Evolutionary conservation across 2,329 filamentous ascomycete genomes (phyloP), one percentile per base, ranked within the genome.

Genomic region (Escovopsis weberi): DNA sequence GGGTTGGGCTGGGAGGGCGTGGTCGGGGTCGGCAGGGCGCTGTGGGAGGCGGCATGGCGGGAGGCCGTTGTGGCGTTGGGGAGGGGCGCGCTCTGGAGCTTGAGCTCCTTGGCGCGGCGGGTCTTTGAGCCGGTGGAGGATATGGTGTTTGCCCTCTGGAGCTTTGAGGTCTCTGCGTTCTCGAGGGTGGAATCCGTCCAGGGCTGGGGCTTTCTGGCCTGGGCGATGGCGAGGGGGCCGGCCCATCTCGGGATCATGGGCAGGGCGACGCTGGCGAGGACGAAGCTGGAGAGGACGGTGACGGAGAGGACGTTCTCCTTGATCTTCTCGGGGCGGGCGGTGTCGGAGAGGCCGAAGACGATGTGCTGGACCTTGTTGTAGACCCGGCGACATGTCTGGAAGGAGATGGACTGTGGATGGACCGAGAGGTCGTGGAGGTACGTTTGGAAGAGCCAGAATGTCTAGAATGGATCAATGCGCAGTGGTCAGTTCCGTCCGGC

Each of bases 351-450:
- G 18, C 85, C 85, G 59, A 91, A 91, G 26, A 91, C 84, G 52
- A 91, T 85, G 60, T 85, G 79, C 62, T 91, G 85, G 34, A 91
- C 83, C 62, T 85, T 86, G 64, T 91, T 91, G 66, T 88, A 89
- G 51, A 91, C 78, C 55, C 85, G 71, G 46, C 83, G 76, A 57
- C 85, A 89, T 40, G 82, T 89, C 63, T 84, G 80, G 64, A 91
- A 91, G 40, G 82, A 73, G 53, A 80, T 75, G 47, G 82, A 80
- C 57, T 82, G 80, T 2, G 85, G 85, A 45, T 82, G 83, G 55
- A 72, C 68, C 43, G 82, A 75, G 48, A 91, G 75, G 58, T 91
- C 85, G 67, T 85, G 81, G 28, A 91, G 75, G 57, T 91, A 88
- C 4, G 83, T 89, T 64, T 91, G 85, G 61, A 91, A 87, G 41